phyloP scores from a whole-genome alignment of 805 yeast species.

The Pichia gijzeniarum region DNA sequence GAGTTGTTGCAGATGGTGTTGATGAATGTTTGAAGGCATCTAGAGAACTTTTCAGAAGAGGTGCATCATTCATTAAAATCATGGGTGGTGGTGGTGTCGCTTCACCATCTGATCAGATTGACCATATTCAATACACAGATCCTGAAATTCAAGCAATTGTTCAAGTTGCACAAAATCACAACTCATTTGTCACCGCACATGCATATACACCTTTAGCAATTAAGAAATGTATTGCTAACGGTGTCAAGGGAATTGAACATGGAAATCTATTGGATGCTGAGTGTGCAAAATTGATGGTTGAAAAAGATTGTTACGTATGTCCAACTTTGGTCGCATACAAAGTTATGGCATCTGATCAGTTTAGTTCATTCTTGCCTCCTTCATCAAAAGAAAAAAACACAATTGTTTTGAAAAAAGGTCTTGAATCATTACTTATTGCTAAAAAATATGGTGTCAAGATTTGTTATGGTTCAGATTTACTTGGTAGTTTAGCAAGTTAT shows the following conservation, averaged over 20 bases:
- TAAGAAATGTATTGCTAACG: conserved; percentile 21
- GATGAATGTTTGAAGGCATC: conserved; percentile 22
- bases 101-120: conserved; percentile 25
- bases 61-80: conserved; percentile 25
- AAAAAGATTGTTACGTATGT: conserved; percentile 21
- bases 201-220: conserved; percentile 25
- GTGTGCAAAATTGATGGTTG: conserved; percentile 23
- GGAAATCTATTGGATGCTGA: conserved; percentile 26
- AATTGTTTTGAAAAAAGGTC: conserved; percentile 21
- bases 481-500: conserved; percentile 23
- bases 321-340: conserved; percentile 28
- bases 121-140: conserved; percentile 22
- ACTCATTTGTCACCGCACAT: conserved; percentile 27
- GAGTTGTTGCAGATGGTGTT: conserved; percentile 25
- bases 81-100: conserved; percentile 30
- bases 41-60: conserved; percentile 25
- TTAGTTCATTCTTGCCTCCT: conserved; percentile 17
- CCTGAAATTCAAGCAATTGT: conserved; percentile 26
- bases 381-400: conserved; percentile 18
- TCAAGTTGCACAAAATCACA: conserved; percentile 23
- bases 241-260: conserved; percentile 28
- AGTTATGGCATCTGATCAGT: conserved; percentile 26
- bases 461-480: conserved; percentile 26
- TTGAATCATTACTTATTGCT: conserved; percentile 19
- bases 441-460: conserved; percentile 21